Percentiles rank a stretch among this genome's conserved stretches.
These are phyloP conservation scores for Colletotrichum brevisporum DNA, from an alignment of 2,329 filamentous ascomycete genomes.

Conservation along the genomic window DNA sequence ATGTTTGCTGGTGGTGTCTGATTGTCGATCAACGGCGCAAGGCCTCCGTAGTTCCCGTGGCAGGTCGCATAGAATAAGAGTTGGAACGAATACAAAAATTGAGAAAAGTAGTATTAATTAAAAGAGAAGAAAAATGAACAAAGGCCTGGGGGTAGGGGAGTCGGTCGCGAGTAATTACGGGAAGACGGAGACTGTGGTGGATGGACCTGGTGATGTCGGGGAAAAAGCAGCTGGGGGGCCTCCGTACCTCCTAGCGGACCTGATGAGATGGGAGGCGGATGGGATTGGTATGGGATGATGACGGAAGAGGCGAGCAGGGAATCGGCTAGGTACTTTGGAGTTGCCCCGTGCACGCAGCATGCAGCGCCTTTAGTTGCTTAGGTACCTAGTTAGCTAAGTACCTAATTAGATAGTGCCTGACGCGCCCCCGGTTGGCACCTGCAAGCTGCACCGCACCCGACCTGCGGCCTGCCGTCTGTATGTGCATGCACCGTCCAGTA, in stretches of 20 bases:
- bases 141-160: neutral
- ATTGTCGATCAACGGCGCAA: constrained; percentile 40
- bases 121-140: constrained; percentile 16
- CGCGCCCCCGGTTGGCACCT: neutral
- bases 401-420: neutral
- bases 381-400: no score
- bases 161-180: constrained; percentile 10
- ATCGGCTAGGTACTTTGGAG: constrained; percentile 38
- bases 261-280: constrained; percentile 33
- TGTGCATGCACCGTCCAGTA: constrained; percentile 28
- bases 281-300: constrained; percentile 36
- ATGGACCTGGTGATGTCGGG: constrained; percentile 32
- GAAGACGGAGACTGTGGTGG: constrained; percentile 9
- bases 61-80: constrained; percentile 32
- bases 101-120: neutral
- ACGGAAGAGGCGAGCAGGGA: constrained; percentile 36
- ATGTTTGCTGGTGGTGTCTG: constrained; percentile 52
- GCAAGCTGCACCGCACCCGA: constrained; percentile 10
- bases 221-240: constrained; percentile 9
- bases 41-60: constrained; percentile 45
- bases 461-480: constrained; percentile 1
- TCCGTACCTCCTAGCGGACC: neutral
- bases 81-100: neutral
- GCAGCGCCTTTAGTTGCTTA: no score
- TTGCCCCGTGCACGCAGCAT: constrained; percentile 9